Percentiles rank a stretch among this genome's conserved stretches.
These are phyloP conservation scores for Nidula microcarpa DNA, from an alignment of 768 basidiomycete species.

Conservation along the genomic window DNA sequence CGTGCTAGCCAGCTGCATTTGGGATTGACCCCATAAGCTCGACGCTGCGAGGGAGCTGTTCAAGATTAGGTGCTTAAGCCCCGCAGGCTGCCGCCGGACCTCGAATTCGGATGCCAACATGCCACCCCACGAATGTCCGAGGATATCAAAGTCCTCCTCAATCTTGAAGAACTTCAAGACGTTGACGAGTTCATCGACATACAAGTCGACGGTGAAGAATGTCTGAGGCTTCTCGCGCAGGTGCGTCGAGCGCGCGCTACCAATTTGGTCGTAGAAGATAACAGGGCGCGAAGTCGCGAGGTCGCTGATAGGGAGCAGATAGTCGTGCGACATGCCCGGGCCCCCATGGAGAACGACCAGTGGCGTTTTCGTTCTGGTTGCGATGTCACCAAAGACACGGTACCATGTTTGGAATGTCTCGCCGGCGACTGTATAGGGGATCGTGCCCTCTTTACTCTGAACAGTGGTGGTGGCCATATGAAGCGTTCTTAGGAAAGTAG, in stretches of 20 bases:
- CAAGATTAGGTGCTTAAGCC: constrained; percentile 30
- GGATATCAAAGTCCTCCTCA: constrained; percentile 28
- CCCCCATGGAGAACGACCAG: constrained; percentile 43
- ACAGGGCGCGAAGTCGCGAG: constrained; percentile 33
- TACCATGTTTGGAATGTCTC: constrained; percentile 35
- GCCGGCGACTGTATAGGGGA: constrained; percentile 10
- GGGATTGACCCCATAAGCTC: constrained; percentile 18
- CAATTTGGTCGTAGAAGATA: constrained; percentile 51
- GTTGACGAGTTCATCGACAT: constrained; percentile 47
- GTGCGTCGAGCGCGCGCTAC: constrained; percentile 42
- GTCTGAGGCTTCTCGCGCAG: constrained; percentile 21
- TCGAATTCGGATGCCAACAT: constrained; percentile 43
- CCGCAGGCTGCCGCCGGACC: constrained; percentile 30
- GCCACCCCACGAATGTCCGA: constrained; percentile 60
- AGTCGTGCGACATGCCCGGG: constrained; percentile 36
- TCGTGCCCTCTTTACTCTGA: constrained; percentile 11
- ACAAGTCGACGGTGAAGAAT: constrained; percentile 41
- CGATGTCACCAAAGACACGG: constrained; percentile 22
- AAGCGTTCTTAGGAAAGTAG: too few species aligned
- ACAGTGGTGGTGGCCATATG: too few species aligned
- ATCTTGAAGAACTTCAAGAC: constrained; percentile 35
- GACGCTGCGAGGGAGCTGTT: constrained; percentile 24
- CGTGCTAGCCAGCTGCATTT: constrained; percentile 10
- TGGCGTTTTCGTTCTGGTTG: constrained; percentile 20
- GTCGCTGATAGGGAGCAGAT: constrained; percentile 33